Evolutionary conservation across 2,329 filamentous ascomycete genomes (phyloP).

Genomic region (Aspergillus aculeatinus): DNA sequence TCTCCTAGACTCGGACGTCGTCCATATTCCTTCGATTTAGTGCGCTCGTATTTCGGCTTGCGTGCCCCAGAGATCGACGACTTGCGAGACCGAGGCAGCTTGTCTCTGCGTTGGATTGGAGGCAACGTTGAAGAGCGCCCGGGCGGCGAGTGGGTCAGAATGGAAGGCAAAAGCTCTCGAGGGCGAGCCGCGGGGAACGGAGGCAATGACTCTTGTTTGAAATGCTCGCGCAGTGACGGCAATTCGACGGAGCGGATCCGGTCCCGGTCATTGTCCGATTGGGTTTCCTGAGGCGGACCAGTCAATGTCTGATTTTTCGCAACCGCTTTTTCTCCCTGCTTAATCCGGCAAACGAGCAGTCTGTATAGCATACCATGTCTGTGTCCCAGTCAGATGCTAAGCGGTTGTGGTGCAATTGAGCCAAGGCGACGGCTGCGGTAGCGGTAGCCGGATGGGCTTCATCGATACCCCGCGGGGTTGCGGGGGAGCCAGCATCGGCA

Average conservation of each 20-base stretch:
- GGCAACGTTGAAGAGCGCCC: slow-evolving; percentile 86
- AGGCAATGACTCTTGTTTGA: slow-evolving; percentile 73
- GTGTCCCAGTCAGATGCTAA: slow-evolving; percentile 75
- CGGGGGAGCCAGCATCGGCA: slow-evolving; percentile 66
- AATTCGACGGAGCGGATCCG: slow-evolving; percentile 67
- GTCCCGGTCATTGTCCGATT: slow-evolving; percentile 68
- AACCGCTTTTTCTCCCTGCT: neutral
- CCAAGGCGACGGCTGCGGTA: slow-evolving; percentile 80
- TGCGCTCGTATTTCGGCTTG: slow-evolving; percentile 76
- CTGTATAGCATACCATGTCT: slow-evolving; percentile 63
- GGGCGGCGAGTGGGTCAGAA: slow-evolving; percentile 74
- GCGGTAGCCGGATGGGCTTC: slow-evolving; percentile 68
- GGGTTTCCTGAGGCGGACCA: slow-evolving; percentile 58
- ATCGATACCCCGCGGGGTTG: slow-evolving; percentile 67
- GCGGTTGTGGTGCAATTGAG: slow-evolving; percentile 79
- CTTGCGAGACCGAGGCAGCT: slow-evolving; percentile 73
- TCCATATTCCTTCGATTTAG: slow-evolving; percentile 71
- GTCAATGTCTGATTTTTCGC: slow-evolving; percentile 18
- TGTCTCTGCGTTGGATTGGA: slow-evolving; percentile 72
- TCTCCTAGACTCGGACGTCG: slow-evolving; percentile 72
- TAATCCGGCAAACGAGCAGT: slow-evolving; percentile 21
- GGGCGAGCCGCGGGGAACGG: slow-evolving; percentile 61
- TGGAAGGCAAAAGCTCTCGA: slow-evolving; percentile 77
- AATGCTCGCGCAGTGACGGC: slow-evolving; percentile 65
- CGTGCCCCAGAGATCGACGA: slow-evolving; percentile 76